Evolutionary conservation across 441 rosid genomes (phyloP).

Genomic region (Gossypium laxum): DNA sequence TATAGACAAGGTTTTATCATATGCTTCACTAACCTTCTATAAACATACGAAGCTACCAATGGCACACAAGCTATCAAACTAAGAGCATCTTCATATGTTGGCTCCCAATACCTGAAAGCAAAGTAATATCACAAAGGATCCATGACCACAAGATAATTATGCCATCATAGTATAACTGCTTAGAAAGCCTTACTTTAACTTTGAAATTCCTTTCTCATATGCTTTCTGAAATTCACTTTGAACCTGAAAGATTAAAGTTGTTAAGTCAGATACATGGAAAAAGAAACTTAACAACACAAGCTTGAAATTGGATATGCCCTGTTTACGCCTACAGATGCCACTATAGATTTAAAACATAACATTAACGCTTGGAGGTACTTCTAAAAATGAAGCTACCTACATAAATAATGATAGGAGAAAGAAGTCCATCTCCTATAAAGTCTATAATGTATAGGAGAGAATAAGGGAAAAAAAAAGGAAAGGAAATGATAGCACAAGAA

Average conservation of each 20-base stretch:
- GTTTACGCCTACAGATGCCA: not conserved
- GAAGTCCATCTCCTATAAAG: not conserved
- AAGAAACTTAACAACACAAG: not conserved
- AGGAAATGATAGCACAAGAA: not conserved
- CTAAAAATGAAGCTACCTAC: not conserved
- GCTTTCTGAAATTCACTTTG: conserved; percentile 96
- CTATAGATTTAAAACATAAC: not conserved
- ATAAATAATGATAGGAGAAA: not conserved
- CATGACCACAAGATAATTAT: conserved; percentile 14
- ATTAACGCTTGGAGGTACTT: too few species aligned
- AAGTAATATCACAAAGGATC: conserved; percentile 15
- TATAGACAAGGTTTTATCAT: conserved; percentile 10
- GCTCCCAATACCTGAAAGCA: conserved; percentile 79
- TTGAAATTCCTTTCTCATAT: conserved; percentile 75
- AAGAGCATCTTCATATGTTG: conserved; percentile 81
- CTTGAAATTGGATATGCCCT: not conserved
- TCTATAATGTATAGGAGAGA: not conserved
- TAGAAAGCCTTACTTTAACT: conserved; percentile 55
- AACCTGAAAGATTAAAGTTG: conserved; percentile 40
- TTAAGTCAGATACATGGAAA: not conserved
- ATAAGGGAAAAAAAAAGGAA: not conserved
- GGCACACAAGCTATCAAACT: conserved; percentile 85
- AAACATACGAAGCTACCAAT: conserved; percentile 74
- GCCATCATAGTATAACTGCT: conserved; percentile 10
- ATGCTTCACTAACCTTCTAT: conserved; percentile 53